These are phyloP conservation scores for Phytophthora capsici DNA, from an alignment of 352 stramenopile genomes.

Conservation along the genomic window DNA sequence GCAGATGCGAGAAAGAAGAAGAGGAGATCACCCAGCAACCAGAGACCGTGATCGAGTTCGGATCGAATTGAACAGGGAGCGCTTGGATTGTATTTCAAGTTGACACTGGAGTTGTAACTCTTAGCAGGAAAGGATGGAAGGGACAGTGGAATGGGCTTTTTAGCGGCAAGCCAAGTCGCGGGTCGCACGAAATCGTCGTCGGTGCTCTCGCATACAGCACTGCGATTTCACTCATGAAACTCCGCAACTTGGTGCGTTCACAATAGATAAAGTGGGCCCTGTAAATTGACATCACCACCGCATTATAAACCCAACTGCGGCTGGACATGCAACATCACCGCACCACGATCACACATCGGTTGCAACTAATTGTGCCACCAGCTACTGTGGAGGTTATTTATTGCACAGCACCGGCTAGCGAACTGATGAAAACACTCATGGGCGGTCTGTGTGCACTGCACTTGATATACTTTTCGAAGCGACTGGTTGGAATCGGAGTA, in stretches of 20 bases:
- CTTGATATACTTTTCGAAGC: not conserved
- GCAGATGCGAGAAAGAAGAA: not conserved
- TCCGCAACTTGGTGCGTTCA: too few relatives aligned
- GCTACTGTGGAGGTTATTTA: not conserved
- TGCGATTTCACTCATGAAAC: too few relatives aligned
- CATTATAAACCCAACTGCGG: too few relatives aligned
- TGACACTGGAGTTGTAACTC: too few relatives aligned
- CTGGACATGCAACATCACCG: too few relatives aligned
- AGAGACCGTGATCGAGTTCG: not conserved
- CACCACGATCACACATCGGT: not conserved
- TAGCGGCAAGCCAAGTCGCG: too few relatives aligned
- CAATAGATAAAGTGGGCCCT: too few relatives aligned
- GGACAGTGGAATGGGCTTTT: not conserved
- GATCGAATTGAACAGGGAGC: not conserved
- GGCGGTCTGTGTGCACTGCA: not conserved
- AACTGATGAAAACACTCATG: not conserved
- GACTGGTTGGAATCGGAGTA: not conserved
- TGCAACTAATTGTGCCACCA: too few relatives aligned
- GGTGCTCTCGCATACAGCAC: too few relatives aligned
- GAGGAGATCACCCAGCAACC: constrained; percentile 1
- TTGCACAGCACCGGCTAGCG: not conserved
- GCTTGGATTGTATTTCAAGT: not conserved
- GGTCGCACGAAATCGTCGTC: too few relatives aligned
- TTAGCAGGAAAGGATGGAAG: not conserved
- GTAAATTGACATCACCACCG: too few relatives aligned